A percentile compares a stretch with the other conserved stretches of the same genome.
Conservation (phyloP, 176 grass and related monocot species). For the Alopecurus myosuroides region DNA sequence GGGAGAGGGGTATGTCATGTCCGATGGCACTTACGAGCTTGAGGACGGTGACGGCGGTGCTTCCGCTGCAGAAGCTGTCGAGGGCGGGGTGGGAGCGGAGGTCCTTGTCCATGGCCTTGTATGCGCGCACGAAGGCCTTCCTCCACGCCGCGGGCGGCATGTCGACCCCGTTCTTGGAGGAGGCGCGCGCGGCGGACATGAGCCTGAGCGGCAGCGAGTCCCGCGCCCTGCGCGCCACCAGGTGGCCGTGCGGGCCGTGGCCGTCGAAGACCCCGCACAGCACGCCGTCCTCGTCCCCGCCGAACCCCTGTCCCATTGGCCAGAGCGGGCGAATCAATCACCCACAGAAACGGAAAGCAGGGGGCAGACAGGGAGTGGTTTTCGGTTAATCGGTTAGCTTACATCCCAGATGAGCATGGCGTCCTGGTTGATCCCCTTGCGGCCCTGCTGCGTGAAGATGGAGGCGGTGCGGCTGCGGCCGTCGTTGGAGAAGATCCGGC, state of each 20-base stretch:
- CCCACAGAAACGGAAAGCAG: not conserved
- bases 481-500: conserved; percentile 97
- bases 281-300: conserved; percentile 57
- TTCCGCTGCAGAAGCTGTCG: conserved; percentile 87
- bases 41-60: conserved; percentile 87
- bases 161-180: conserved; percentile 23
- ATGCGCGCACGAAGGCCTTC: conserved; percentile 70
- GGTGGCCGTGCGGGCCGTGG: conserved; percentile 84
- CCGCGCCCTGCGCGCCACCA: conserved; percentile 80
- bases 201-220: conserved; percentile 81
- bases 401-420: conserved; percentile 99
- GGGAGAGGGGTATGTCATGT: not conserved
- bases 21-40: conserved; percentile 58
- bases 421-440: conserved; percentile 98
- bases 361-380: not conserved
- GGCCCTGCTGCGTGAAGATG: conserved; percentile 89
- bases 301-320: conserved; percentile 43
- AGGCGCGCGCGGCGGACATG: conserved; percentile 47
- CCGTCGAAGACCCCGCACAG: conserved; percentile 97
- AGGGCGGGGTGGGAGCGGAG: conserved; percentile 74
- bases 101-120: conserved; percentile 93
- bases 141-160: conserved; percentile 54
- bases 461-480: conserved; percentile 57
- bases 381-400: conserved; percentile 18
- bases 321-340: not conserved